These are phyloP conservation scores for Pythium dissotocum DNA, from an alignment of 352 stramenopile species.

Conservation along the genomic window DNA sequence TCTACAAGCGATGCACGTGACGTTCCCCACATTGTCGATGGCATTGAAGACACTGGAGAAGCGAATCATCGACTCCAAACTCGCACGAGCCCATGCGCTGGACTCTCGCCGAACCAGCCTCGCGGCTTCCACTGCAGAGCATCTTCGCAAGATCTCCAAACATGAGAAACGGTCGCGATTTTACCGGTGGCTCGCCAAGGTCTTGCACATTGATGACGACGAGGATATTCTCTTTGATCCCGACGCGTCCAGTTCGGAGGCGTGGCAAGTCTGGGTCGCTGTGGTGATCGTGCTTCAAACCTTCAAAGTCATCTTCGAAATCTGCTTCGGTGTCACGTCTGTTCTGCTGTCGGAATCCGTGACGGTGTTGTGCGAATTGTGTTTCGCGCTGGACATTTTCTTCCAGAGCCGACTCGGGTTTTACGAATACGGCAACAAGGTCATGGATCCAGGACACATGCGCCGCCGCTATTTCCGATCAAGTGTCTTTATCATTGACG, in stretches of 20 bases:
- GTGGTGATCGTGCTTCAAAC: conserved; percentile 33
- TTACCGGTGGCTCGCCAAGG: neutral
- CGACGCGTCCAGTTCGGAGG: conserved; percentile 24
- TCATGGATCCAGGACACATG: conserved; percentile 49
- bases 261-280: conserved; percentile 40
- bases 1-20: conserved; percentile 55
- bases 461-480: conserved; percentile 45
- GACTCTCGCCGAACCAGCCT: conserved; percentile 16
- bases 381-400: conserved; percentile 50
- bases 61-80: conserved; percentile 46
- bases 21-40: conserved; percentile 64
- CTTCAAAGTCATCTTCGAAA: conserved; percentile 41
- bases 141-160: neutral
- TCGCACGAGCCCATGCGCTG: conserved; percentile 35
- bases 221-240: conserved; percentile 44
- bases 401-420: conserved; percentile 50
- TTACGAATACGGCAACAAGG: conserved; percentile 73
- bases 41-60: conserved; percentile 59
- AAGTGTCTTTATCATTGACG: conserved; percentile 33
- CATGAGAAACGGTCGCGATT: conserved; percentile 12
- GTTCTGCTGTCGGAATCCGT: conserved; percentile 28
- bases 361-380: conserved; percentile 39
- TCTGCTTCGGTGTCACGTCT: conserved; percentile 31
- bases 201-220: conserved; percentile 34
- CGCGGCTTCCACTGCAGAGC: neutral